Conservation (phyloP, 371 early-diverging fungal species). For the Rhizopus sp. region DNA sequence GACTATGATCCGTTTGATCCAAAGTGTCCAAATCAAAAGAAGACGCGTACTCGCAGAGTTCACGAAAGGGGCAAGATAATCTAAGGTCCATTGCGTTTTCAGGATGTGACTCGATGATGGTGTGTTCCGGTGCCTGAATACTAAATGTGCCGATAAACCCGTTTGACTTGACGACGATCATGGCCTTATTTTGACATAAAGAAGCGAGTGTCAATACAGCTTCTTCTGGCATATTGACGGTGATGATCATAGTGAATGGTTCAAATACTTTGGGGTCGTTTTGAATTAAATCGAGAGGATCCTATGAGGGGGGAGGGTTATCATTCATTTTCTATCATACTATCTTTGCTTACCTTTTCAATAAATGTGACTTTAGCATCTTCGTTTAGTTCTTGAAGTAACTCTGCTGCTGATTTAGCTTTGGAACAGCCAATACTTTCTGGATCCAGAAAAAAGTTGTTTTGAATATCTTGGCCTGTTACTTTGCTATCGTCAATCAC, state of each 20-base stretch:
- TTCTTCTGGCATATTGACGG: conserved; percentile 63
- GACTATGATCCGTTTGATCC: conserved; percentile 72
- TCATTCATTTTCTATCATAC: background rate
- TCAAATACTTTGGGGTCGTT: conserved; percentile 64
- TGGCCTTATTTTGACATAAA: conserved; percentile 65
- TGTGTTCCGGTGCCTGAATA: conserved; percentile 75
- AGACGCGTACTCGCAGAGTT: conserved; percentile 59
- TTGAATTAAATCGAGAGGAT: conserved; percentile 45
- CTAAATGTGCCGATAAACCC: conserved; percentile 80
- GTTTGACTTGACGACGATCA: conserved; percentile 69
- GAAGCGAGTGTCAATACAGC: conserved; percentile 56
- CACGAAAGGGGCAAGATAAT: conserved; percentile 79
- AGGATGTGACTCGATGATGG: conserved; percentile 90
- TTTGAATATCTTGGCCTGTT: conserved; percentile 68
- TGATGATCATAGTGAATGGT: conserved; percentile 74
- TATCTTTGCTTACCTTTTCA: conserved; percentile 40
- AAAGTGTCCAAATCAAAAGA: conserved; percentile 65
- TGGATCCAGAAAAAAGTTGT: conserved; percentile 87
- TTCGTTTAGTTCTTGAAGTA: conserved; percentile 87
- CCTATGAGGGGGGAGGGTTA: conserved; percentile 9
- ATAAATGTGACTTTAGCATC: conserved; percentile 70
- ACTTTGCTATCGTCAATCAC: conserved; percentile 76
- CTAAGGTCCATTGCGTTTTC: conserved; percentile 80
- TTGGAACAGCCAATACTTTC: conserved; percentile 65
- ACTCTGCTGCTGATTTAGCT: conserved; percentile 61